Base-by-base conservation (phyloP, 2,329 filamentous ascomycete species). In the Dothistroma septosporum region DNA sequence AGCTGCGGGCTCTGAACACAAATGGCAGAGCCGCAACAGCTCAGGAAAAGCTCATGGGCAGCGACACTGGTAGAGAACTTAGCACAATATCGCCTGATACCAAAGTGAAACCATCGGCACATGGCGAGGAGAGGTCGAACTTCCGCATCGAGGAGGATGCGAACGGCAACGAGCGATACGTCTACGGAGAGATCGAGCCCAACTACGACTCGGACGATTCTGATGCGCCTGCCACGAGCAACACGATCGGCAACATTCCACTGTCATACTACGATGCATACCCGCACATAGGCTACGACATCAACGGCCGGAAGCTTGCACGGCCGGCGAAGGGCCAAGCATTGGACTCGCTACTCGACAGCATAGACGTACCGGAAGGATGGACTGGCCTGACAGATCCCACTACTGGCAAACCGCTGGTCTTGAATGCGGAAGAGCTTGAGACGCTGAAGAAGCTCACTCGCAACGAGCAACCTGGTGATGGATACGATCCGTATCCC, bases 221-320 rank as follows among this genome's bases (percentile, higher is more conserved):
- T 2, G 93, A 97, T 74, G 88, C 87, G 3, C 86, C 89, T 63
- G 88, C 85, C 59, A 85, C 87, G 31, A 82, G 82, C 55, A 99
- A 99, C 78, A 97, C 94, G 0, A 97, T 99, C 70, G 95, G 94
- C 68, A 83, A 97, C 73, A 99, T 99, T 62, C 91, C 92, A 5
- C 80, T 97, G 54, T 89, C 90, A 2, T 97, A 96, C 78, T 99
- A 99, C 80, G 94, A 99, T 75, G 89, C 91, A 37, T 99, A 97
- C 74, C 94, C 94, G 55, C 94, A 99, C 75, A 97, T 99, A 73
- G 94, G 94, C 61, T 99, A 99, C 78, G 91, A 97, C 71, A 97
- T 99, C 79, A 96, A 99, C 76, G 94, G 94, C 76, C 97, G 95
- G 83, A 95, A 90, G 76, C 96, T 99, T 66, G 90, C 96, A 87